These are phyloP conservation scores for Keithomyces neogunnii DNA, from an alignment of 2,329 filamentous ascomycete genomes.

Conservation along the genomic window DNA sequence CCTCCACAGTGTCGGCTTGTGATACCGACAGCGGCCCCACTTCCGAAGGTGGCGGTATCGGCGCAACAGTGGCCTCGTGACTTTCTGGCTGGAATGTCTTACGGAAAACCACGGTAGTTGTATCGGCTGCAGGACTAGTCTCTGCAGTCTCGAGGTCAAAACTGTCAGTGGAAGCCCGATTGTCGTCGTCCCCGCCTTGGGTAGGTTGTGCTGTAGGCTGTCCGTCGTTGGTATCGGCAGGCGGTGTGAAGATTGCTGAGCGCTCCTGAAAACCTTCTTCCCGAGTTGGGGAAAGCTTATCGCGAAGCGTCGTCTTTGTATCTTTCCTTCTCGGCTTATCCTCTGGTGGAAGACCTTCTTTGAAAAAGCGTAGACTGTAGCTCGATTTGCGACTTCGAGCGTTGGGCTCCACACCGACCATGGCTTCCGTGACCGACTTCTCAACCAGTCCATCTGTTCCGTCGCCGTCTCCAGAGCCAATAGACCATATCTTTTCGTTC, in stretches of 20 bases:
- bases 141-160: slow-evolving; percentile 12
- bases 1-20: slow-evolving; percentile 18
- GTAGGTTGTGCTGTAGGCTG: neutral
- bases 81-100: slow-evolving; percentile 10
- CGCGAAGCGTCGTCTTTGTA: slow-evolving; percentile 24
- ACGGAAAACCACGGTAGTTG: slow-evolving; percentile 9
- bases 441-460: slow-evolving; percentile 51
- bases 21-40: slow-evolving; percentile 17
- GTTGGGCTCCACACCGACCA: slow-evolving; percentile 53
- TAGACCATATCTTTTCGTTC: slow-evolving; percentile 57
- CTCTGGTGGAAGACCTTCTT: slow-evolving; percentile 52
- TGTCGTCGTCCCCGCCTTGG: neutral
- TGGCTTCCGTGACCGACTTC: slow-evolving; percentile 54
- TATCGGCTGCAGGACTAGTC: slow-evolving; percentile 1
- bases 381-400: slow-evolving; percentile 59
- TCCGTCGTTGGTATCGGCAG: neutral
- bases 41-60: slow-evolving; percentile 11
- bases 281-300: slow-evolving; percentile 30
- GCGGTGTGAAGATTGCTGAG: neutral
- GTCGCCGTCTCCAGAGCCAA: slow-evolving; percentile 41
- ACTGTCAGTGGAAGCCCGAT: slow-evolving; percentile 3
- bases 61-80: slow-evolving; percentile 13
- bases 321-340: slow-evolving; percentile 49
- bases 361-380: slow-evolving; percentile 59
- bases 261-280: slow-evolving; percentile 18